These are phyloP conservation scores for Gamsiella multidivaricata DNA, from an alignment of 192 early-diverging fungal species.

Conservation along the genomic window DNA sequence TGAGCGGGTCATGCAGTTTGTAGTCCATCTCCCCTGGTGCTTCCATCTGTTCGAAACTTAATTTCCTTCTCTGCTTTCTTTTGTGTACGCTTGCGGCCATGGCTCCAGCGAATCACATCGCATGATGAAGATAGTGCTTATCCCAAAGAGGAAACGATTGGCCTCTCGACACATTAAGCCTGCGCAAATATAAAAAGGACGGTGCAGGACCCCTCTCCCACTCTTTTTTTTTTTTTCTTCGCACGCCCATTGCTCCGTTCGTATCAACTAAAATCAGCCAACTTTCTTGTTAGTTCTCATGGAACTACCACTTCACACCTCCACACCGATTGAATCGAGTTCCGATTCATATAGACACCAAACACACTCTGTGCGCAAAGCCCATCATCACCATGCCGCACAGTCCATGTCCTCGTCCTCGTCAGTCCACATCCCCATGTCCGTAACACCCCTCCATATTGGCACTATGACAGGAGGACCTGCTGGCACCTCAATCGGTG, in stretches of 20 bases:
- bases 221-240: background rate
- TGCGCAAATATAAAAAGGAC: background rate
- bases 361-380: background rate
- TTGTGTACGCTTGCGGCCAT: too few species aligned
- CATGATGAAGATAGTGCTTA: too few species aligned
- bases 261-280: background rate
- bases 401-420: constrained; percentile 3
- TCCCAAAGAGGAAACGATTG: too few species aligned
- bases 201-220: background rate
- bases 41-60: constrained; percentile 16
- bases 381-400: background rate
- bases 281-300: background rate
- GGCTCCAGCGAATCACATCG: too few species aligned
- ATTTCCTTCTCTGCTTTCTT: background rate
- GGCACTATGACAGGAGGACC: constrained; percentile 5
- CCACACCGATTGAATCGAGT: background rate
- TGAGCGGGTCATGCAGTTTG: too few species aligned
- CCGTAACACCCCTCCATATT: constrained; percentile 3
- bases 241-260: background rate
- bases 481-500: background rate
- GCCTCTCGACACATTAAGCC: too few species aligned
- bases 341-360: constrained; percentile 3
- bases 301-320: constrained; percentile 14
- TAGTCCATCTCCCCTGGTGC: too few species aligned
- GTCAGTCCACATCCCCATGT: constrained; percentile 17